Percentiles rank a stretch among this genome's conserved stretches.
Evolutionary conservation across 306 rosid species (phyloP).

Genomic region (Pterocarpus macrocarpus): DNA sequence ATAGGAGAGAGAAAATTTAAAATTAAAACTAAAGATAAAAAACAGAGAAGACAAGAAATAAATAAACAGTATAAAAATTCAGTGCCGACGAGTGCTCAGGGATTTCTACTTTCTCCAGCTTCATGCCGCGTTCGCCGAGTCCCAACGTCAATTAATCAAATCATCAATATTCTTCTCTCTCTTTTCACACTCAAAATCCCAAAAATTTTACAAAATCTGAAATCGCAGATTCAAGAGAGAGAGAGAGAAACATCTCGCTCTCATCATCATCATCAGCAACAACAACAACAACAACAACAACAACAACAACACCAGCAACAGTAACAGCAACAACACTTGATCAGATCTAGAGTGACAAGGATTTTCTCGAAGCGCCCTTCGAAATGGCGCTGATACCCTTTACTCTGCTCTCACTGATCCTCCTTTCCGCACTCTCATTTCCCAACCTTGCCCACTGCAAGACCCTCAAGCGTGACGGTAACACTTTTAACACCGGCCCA

Average conservation of each 20-base stretch:
- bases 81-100: constrained; percentile 46
- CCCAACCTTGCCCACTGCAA: constrained; percentile 64
- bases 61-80: neutral
- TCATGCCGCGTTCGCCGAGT: constrained; percentile 49
- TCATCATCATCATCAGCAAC: neutral
- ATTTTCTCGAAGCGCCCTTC: constrained; percentile 39
- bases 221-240: constrained; percentile 7
- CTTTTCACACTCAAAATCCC: constrained; percentile 31
- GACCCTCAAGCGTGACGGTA: constrained; percentile 98
- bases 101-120: constrained; percentile 41
- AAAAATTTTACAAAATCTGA: constrained; percentile 32
- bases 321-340: neutral
- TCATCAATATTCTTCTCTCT: neutral
- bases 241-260: constrained; percentile 8
- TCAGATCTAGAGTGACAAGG: constrained; percentile 1
- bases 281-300: neutral
- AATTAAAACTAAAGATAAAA: neutral
- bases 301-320: neutral
- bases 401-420: constrained; percentile 48
- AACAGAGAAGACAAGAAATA: neutral
- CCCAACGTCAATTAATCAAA: constrained; percentile 42
- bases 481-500: neutral
- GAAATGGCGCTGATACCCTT: constrained; percentile 63
- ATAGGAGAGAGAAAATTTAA: no score
- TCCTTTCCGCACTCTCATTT: constrained; percentile 53